Evolutionary conservation across 768 basidiomycete species (phyloP).

Genomic region (Boletus reticulatus): DNA sequence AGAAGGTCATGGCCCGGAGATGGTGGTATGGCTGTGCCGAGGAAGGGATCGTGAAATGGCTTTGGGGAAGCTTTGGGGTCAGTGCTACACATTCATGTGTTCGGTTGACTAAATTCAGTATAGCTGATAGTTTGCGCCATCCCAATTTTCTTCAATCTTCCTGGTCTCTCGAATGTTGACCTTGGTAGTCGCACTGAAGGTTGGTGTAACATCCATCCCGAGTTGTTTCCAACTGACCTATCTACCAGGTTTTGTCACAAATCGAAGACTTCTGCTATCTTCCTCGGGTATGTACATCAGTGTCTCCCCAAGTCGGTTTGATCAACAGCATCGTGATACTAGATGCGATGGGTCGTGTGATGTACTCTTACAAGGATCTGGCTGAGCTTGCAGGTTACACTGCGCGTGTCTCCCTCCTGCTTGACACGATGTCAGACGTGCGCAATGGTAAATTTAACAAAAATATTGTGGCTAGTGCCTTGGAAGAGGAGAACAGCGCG

Average conservation of each 20-base stretch:
- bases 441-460: constrained; percentile 86
- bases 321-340: constrained; percentile 3
- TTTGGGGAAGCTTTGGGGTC: constrained; percentile 95
- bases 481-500: constrained; percentile 67
- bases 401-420: constrained; percentile 79
- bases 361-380: constrained; percentile 98
- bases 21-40: constrained; percentile 93
- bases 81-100: constrained; percentile 27
- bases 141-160: constrained; percentile 87
- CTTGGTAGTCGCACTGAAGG: constrained; percentile 90
- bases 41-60: constrained; percentile 94
- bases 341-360: constrained; percentile 94
- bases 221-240: background rate
- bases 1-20: constrained; percentile 69
- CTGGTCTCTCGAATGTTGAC: constrained; percentile 65
- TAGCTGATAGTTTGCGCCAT: constrained; percentile 88
- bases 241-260: constrained; percentile 87
- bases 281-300: constrained; percentile 57
- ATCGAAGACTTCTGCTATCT: constrained; percentile 84
- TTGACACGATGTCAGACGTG: constrained; percentile 90
- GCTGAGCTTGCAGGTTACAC: constrained; percentile 96
- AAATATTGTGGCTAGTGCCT: constrained; percentile 74
- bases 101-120: constrained; percentile 9
- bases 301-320: background rate
- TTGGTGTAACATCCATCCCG: constrained; percentile 23